These are phyloP conservation scores for Capronia coronata DNA, from an alignment of 2,329 filamentous ascomycete species.

Conservation along the genomic window DNA sequence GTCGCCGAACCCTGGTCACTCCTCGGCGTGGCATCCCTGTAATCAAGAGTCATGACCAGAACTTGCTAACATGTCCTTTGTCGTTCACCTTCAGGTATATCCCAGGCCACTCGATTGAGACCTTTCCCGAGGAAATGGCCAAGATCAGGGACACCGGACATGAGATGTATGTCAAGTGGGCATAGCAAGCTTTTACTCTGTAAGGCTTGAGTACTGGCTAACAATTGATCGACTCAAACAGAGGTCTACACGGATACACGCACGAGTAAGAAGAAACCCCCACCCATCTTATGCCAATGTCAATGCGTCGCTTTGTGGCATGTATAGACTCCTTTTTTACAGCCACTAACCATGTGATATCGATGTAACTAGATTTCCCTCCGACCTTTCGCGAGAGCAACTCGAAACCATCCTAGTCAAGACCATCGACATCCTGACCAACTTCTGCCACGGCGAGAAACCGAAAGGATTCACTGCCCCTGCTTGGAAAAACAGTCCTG, in stretches of 20 bases:
- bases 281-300: too few species aligned
- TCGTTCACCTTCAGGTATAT: conserved; percentile 48
- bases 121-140: conserved; percentile 59
- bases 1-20: too few species aligned
- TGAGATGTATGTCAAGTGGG: conserved; percentile 39
- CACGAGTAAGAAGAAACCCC: conserved; percentile 53
- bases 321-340: too few species aligned
- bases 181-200: too few species aligned
- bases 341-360: too few species aligned
- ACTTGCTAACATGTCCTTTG: too few species aligned
- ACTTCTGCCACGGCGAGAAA: conserved; percentile 59
- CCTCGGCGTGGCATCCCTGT: too few species aligned
- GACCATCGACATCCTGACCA: conserved; percentile 63
- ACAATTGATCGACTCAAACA: too few species aligned
- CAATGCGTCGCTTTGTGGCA: too few species aligned
- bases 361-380: conserved; percentile 38
- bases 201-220: too few species aligned
- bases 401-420: conserved; percentile 78
- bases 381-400: conserved; percentile 65
- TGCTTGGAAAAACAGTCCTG: conserved; percentile 55
- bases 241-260: conserved; percentile 62
- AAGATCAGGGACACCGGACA: conserved; percentile 57
- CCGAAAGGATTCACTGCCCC: conserved; percentile 66
- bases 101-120: conserved; percentile 57
- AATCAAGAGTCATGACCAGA: too few species aligned